Base-by-base conservation (phyloP, 805 yeast species). In the Candida schatavii region DNA sequence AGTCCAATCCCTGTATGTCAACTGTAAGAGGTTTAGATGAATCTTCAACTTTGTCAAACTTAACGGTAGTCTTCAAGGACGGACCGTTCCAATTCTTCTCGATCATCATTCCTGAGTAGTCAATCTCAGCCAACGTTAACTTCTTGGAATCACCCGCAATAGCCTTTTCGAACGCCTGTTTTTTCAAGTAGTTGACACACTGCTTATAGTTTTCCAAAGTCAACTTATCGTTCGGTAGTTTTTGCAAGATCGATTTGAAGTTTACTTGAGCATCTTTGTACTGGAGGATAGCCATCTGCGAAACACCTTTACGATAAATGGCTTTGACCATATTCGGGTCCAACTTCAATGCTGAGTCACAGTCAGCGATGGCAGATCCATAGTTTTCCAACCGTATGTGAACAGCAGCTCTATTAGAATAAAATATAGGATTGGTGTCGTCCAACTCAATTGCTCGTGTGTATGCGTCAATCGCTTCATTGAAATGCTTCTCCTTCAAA, bases 401-500 rank as follows among this genome's bases (percentile, higher is more conserved):
- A 1, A 88, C 96, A 59, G 88, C 89, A 0, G 98, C 97, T 48
- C 97, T 74, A 63, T 91, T 91, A 7, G 96, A 83, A 57, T 72
- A 88, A 47, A 83, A 80, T 25, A 82, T 74, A 2, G 86, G 78
- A 39, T 82, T 81, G 3, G 66, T 50, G 10, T 74, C 61, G 49
- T 83, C 83, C 11, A 83, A 49, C 22, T 73, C 83, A 27, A 91
- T 84, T 6, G 97, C 97, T 46, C 73, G 59, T 1, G 91, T 76
- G 61, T 93, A 91, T 3, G 71, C 58, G 9, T 75, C 81, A n/a
- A 82, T 67, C 5, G 97, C 97, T 26, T 72, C 70, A 3, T 70
- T 71, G 49, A 68, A 83, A 48, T 80, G 69, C 30, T 88, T 84
- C 17, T 71, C 68, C 61, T 87, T 87, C 52, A 91, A 74, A 36